Evolutionary conservation across 768 basidiomycete genomes (phyloP), one percentile per base, ranked within the genome.

Genomic region (Naganishia antarctica): DNA sequence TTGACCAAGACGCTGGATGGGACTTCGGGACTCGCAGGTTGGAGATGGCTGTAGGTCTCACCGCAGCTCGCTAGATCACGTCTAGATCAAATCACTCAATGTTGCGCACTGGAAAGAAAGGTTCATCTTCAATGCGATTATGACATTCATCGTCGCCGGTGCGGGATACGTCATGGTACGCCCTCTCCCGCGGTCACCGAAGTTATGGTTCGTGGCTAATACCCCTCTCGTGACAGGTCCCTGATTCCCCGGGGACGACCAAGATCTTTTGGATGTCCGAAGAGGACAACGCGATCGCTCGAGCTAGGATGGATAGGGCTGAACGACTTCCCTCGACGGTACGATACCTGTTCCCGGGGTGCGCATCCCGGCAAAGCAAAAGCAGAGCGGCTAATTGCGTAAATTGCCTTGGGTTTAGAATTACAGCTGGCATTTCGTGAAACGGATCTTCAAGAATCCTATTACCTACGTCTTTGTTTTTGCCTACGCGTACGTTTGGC

Each of bases 141-240:
- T 69, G 70, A 71, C 70, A 8, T 58, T 71, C 29, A 57, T 71
- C 37, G 66, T 71, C 1, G 70, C 70, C 26, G 49, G 11, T n/a
- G 53, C 57, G 15, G 66, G 66, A 26, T 67, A 51, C 61, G 9
- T 67, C 51, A 57, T 67, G 50, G 61, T 57, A 21, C 23, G 65
- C 50, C 34, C 31, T 58, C 21, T 21, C n/a, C 49, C 60, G 43
- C 47, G 40, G 62, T 29, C 63, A 57, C 25, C 57, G 50, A 45
- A 37, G 21, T 3, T 29, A 37, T 15, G 34, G 34, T 15, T 23
- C 34, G 5, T n/a, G n/a, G n/a, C 25, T 9, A n/a, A 26, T 13
- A 21, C 18, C 18, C 25, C 32, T 43, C 37, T 44, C 15, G 8
- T 4, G 45, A 34, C 40, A 66, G 66, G 49, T 67, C 23, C 66